Base-by-base conservation (phyloP, 148 eudicot genomes). In the Arctostaphylos glauca region DNA sequence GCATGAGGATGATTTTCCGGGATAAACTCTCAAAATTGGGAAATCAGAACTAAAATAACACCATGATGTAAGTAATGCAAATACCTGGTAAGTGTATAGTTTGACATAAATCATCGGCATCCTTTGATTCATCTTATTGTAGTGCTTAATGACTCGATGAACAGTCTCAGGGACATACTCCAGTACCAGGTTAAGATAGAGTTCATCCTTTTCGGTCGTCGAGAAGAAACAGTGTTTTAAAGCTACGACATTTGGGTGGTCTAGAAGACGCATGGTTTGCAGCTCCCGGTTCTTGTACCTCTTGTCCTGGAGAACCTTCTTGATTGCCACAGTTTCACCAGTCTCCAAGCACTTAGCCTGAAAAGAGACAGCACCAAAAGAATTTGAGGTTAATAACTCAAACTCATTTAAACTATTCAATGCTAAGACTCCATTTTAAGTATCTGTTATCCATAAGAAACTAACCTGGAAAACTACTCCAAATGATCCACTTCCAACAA, bases 381-480 rank as follows among this genome's bases (percentile, higher is more conserved):
- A 83, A 67, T 53, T 50, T 71, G 0, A 67, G 59, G 16, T 3
- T 6, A 64, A 64, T 56, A 77, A 43, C 44, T 9, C 12, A 8
- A 9, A 78, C 52, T 55, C 5, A 3, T 48, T 25, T 78, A 56
- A 55, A 48, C 16, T 74, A 47, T 38, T 48, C 56, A 13, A 13
- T 58, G 5, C 79, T 31, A 21, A 76, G 21, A 54, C 58, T 53
- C 54, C 19, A 18, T 15, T 41, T 58, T 54, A 43, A 49, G 25
- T 49, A 12, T 7, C 4, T 7, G 50, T 41, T 8, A 15, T 3
- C 18, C n/a, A 77, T 12, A 19, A 70, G 25, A 23, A 64, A 72
- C 55, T 68, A 76, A 94, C 98, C 94, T 94, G 96, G 83, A 93
- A 93, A 77, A 95, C 98, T 25, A 93, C 92, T 81, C 98, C 98